phyloP scores from a whole-genome alignment of 441 rosid genomes.

The Jatropha podagrica region DNA sequence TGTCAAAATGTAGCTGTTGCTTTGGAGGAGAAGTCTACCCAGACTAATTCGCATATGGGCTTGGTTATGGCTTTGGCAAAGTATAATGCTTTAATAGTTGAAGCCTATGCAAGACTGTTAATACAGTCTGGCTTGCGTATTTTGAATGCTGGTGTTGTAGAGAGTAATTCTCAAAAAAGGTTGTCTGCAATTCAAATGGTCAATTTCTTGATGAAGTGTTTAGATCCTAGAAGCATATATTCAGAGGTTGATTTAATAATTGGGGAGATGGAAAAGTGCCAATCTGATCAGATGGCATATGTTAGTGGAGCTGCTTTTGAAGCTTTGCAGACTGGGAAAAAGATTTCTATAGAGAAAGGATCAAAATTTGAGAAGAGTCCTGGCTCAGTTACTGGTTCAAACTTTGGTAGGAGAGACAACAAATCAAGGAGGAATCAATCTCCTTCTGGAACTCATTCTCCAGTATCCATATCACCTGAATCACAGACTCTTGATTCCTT shows the following conservation, averaged over 20 bases:
- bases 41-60: constrained; percentile 78
- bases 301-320: constrained; percentile 89
- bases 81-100: constrained; percentile 75
- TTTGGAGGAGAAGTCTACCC: constrained; percentile 78
- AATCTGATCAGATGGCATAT: constrained; percentile 71
- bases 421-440: constrained; percentile 34
- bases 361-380: constrained; percentile 53
- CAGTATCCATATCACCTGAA: constrained; percentile 67
- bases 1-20: constrained; percentile 93
- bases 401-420: constrained; percentile 50
- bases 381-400: constrained; percentile 68
- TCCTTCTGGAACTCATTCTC: constrained; percentile 41
- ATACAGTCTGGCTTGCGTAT: constrained; percentile 77
- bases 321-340: constrained; percentile 74
- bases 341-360: constrained; percentile 49
- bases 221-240: constrained; percentile 75
- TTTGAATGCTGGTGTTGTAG: constrained; percentile 56
- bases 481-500: constrained; percentile 74
- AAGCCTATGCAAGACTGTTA: constrained; percentile 87
- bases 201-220: constrained; percentile 86
- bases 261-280: constrained; percentile 78
- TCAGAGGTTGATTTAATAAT: constrained; percentile 69
- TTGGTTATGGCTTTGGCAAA: constrained; percentile 90
- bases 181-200: constrained; percentile 93
- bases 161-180: constrained; percentile 79